Percentiles rank a stretch among this genome's conserved stretches.
Evolutionary conservation across 2,329 filamentous ascomycete genomes (phyloP).

Genomic region (Aplosporella prunicola): DNA sequence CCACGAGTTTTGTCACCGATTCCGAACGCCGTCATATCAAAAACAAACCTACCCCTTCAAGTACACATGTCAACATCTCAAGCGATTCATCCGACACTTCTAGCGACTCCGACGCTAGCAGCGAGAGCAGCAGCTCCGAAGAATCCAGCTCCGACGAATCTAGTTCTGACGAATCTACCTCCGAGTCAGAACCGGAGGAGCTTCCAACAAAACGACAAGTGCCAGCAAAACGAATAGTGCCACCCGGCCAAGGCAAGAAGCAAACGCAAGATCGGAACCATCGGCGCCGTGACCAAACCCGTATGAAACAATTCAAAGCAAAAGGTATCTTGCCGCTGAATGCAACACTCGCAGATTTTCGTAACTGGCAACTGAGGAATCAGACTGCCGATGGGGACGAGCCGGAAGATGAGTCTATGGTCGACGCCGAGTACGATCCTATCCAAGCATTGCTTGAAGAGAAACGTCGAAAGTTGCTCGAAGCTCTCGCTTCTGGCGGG

Average conservation of each 20-base stretch:
- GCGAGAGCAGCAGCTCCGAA: background rate
- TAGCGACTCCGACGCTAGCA: no score
- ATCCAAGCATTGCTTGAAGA: no score
- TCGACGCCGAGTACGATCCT: no score
- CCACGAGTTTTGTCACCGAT: no score
- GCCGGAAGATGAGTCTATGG: no score
- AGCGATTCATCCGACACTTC: no score
- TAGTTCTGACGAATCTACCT: slow-evolving; percentile 43
- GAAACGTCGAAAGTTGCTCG: no score
- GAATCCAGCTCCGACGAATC: slow-evolving; percentile 18
- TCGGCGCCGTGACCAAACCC: background rate
- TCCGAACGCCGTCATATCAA: no score
- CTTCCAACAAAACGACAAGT: slow-evolving; percentile 14
- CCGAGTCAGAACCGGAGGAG: slow-evolving; percentile 37
- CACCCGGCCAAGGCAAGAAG: slow-evolving; percentile 41
- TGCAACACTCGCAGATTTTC: background rate
- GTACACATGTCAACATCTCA: no score
- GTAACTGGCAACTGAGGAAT: background rate
- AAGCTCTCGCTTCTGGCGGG: no score
- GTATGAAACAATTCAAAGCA: background rate
- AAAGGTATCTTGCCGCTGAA: background rate
- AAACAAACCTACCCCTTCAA: no score
- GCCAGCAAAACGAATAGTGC: slow-evolving; percentile 11
- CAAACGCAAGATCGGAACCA: slow-evolving; percentile 41
- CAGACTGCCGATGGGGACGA: no score